phyloP scores from a whole-genome alignment of 805 yeast species.

The Cyberlindnera veronae region DNA sequence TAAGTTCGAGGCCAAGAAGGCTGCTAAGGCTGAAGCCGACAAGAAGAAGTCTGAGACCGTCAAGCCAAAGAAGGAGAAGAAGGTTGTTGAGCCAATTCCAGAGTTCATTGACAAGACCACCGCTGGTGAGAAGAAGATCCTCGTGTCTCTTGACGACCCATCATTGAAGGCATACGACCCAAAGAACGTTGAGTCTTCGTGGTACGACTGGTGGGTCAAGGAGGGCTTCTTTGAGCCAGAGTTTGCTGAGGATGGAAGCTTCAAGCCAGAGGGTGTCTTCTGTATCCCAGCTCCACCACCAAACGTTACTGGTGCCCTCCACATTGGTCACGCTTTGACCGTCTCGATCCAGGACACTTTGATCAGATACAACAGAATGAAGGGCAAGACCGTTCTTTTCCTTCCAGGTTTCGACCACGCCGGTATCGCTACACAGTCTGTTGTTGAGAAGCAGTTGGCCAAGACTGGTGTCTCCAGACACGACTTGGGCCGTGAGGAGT shows the following conservation, averaged over 20 bases:
- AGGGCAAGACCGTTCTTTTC: conserved; percentile 89
- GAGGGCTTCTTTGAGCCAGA: conserved; percentile 88
- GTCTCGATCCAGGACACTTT: conserved; percentile 92
- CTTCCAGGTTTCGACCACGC: conserved; percentile 99
- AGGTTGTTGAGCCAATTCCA: conserved; percentile 73
- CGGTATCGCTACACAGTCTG: conserved; percentile 98
- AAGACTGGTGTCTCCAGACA: conserved; percentile 86
- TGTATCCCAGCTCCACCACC: conserved; percentile 99
- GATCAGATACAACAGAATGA: conserved; percentile 94
- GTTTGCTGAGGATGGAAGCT: conserved; percentile 66
- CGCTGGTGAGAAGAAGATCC: conserved; percentile 87
- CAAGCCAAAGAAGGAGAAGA: conserved; percentile 66
- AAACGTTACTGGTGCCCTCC: conserved; percentile 97
- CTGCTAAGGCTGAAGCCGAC: conserved; percentile 60
- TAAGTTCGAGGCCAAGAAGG: conserved; percentile 78
- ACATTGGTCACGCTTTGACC: conserved; percentile 97
- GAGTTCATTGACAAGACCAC: conserved; percentile 80
- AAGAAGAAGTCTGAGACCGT: conserved; percentile 33
- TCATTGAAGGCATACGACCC: conserved; percentile 94
- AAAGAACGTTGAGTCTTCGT: conserved; percentile 86
- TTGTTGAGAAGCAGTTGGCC: conserved; percentile 90
- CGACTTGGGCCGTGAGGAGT: conserved; percentile 90
- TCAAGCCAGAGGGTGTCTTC: conserved; percentile 80
- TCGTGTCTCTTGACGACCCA: conserved; percentile 86
- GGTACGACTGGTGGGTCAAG: conserved; percentile 97